Conservation (phyloP, 2,329 filamentous ascomycete genomes). For the Calonectria pauciramosa region DNA sequence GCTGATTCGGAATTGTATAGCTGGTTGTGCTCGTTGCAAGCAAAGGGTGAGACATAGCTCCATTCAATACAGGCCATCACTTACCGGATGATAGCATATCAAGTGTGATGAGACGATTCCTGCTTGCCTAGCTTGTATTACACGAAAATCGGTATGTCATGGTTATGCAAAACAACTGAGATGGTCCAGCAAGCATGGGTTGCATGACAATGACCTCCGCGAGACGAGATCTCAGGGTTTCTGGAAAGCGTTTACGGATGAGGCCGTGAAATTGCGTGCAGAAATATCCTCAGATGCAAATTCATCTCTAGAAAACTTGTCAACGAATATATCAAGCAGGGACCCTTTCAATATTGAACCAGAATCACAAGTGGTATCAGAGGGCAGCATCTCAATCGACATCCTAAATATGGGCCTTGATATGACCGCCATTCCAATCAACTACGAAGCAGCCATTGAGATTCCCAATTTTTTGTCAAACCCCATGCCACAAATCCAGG, state of each 20-base stretch:
- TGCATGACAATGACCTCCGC: no score
- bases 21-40: constrained; percentile 11
- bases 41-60: neutral
- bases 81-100: neutral
- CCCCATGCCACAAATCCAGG: no score
- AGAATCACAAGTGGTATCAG: no score
- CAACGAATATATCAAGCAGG: no score
- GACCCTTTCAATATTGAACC: no score
- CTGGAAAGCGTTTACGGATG: neutral
- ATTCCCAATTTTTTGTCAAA: no score
- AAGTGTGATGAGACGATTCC: neutral
- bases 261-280: neutral
- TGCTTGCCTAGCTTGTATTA: neutral
- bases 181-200: neutral
- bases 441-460: no score
- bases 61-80: neutral
- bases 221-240: neutral
- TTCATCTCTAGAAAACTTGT: no score
- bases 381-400: no score
- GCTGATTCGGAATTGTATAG: neutral
- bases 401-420: no score
- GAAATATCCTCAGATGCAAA: no score
- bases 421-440: no score
- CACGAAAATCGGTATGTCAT: neutral
- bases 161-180: neutral